Evolutionary conservation across 192 early-diverging fungal genomes (phyloP).

Genomic region (Allomyces macrogynus): DNA sequence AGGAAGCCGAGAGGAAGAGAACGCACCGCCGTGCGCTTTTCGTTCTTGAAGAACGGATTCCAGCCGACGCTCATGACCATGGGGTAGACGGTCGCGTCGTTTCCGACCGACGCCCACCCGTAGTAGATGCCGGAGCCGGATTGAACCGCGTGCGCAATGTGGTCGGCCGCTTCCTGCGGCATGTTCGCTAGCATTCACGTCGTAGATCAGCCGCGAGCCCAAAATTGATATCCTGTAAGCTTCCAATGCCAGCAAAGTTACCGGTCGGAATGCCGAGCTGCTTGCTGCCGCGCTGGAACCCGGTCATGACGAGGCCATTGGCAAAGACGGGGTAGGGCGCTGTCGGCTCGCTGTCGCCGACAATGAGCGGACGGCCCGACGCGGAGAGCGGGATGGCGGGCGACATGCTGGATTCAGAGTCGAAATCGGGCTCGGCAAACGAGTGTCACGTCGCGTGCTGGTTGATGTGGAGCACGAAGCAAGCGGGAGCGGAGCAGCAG

Average conservation of each 20-base stretch:
- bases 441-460: too few species aligned
- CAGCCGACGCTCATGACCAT: slow-evolving; percentile 99
- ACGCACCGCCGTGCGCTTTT: slow-evolving; percentile 72
- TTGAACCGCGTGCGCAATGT: slow-evolving; percentile 22
- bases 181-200: slow-evolving; percentile 54
- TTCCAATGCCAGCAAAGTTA: slow-evolving; percentile 12
- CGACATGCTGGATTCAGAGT: too few species aligned
- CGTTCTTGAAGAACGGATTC: slow-evolving; percentile 98
- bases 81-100: slow-evolving; percentile 38
- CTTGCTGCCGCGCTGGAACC: slow-evolving; percentile 89
- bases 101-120: slow-evolving; percentile 72
- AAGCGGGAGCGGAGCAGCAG: too few species aligned
- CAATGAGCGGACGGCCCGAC: slow-evolving; percentile 29
- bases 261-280: slow-evolving; percentile 94
- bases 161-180: slow-evolving; percentile 47
- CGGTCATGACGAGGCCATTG: slow-evolving; percentile 59
- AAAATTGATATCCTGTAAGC: not conserved
- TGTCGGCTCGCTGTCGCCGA: slow-evolving; percentile 33
- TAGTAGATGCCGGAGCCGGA: slow-evolving; percentile 81
- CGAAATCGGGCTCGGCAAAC: too few species aligned
- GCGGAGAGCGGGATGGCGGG: not conserved
- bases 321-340: slow-evolving; percentile 60
- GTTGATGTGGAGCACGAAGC: too few species aligned
- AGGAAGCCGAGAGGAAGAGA: not conserved
- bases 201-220: not conserved